Base-by-base conservation (phyloP, 2,329 filamentous ascomycete genomes). In the Cytospora mali region DNA sequence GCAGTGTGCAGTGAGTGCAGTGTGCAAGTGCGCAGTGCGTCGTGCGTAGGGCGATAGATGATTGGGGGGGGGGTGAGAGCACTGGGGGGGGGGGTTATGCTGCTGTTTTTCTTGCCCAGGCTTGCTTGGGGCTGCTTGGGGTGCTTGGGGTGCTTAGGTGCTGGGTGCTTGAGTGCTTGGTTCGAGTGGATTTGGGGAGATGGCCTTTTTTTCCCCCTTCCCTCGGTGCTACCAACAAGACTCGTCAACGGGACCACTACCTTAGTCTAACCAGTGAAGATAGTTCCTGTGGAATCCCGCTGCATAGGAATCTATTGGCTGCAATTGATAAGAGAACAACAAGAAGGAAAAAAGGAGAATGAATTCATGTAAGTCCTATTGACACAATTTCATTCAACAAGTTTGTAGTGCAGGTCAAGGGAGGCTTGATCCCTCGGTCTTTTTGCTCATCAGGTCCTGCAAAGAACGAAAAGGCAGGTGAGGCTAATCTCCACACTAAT, bases 401-500 rank as follows among this genome's bases (percentile, higher is more conserved):
- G n/a, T 46, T 23, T 13, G 21, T 7, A 46, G 42, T 23, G n/a
- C n/a, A 46, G 42, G 42, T 21, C 42, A 46, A 46, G 42, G 42
- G 42, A 46, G 42, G n/a, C 42, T 46, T n/a, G 42, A 46, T 46
- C 39, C n/a, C 42, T n/a, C 42, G 42, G n/a, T 46, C 42, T n/a
- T 46, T n/a, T 46, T 46, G 42, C 14, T 46, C 42, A 25, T 49
- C 57, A 54, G 57, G 35, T 23, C 27, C 42, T 42, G 42, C 46
- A 33, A 39, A 39, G 35, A n/a, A 56, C 46, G 31, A 64, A 57
- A 64, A 51, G 23, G 59, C 48, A 48, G 33, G 27, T 35, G 23
- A 53, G 55, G 63, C 56, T 65, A 65, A 39, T 7, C 14, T 50
- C 3, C 0, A 7, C 48, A 53, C 63, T 65, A 65, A 61, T 52